Base-by-base conservation (phyloP, 2,329 filamentous ascomycete genomes). In the Whalleya microplaca region DNA sequence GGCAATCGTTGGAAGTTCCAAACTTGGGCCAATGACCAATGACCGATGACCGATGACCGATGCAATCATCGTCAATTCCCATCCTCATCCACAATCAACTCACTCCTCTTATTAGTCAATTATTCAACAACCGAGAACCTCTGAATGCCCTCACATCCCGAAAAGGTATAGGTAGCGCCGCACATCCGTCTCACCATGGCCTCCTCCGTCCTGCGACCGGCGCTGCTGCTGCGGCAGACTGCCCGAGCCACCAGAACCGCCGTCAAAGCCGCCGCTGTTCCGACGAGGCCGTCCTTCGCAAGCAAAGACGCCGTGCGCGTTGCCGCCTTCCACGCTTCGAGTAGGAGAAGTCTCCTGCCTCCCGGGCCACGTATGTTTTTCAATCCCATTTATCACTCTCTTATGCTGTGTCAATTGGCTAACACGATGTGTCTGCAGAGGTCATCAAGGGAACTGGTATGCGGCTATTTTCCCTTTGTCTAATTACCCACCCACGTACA, bases 261-360 rank as follows among this genome's bases (percentile, higher is more conserved):
- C 65, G 62, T 66, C 54, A 64, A 59, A 48, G 55, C 71, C 73
- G 66, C 69, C 62, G 32, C 29, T 66, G 59, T 49, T 68, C 49
- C 67, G 60, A 42, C 32, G 5, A 37, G 32, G 3, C 64, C 66
- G 12, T 49, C 66, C 61, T 63, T 71, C 55, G 64, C 72, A 53
- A 68, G 67, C 61, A n/a, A n/a, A n/a, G 72, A 75, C 63, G 69
- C 73, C 59, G 76, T 78, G 65, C 81, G 86, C 74, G 81, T 87
- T 68, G 88, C 92, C 64, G 88, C 90, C 67, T 96, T 99, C 84
- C 93, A 97, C 77, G 91, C 89, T 70, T 91, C 91, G 42, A 83
- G 86, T 76, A 84, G 85, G 77, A 84, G 85, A 75, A 82, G 83
- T 72, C 88, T 94, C 71, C 83, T 99, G 55, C 92, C 94, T 58